These are phyloP conservation scores for Scheffersomyces lignicola DNA, from an alignment of 1,139 yeast genomes.

Conservation along the genomic window DNA sequence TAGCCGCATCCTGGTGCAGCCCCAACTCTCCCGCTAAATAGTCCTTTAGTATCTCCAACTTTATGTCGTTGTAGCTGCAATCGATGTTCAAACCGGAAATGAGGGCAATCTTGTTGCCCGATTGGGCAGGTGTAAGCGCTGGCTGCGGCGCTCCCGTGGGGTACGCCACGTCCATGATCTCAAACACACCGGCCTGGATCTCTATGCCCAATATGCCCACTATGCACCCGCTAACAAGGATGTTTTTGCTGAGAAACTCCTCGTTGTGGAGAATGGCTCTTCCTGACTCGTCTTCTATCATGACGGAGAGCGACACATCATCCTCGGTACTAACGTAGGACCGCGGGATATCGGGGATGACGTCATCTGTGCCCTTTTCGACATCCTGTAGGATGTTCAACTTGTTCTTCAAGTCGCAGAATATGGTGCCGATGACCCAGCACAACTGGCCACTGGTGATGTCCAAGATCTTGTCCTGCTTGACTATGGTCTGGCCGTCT, in stretches of 20 bases:
- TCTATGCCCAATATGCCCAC: slow-evolving; percentile 88
- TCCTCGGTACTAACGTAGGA: slow-evolving; percentile 25
- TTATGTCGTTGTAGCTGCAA: slow-evolving; percentile 30
- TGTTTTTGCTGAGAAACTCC: slow-evolving; percentile 42
- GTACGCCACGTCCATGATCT: slow-evolving; percentile 74
- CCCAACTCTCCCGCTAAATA: slow-evolving; percentile 72
- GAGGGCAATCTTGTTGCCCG: slow-evolving; percentile 48
- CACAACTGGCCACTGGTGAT: slow-evolving; percentile 67
- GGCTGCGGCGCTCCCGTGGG: slow-evolving; percentile 66
- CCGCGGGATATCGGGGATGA: slow-evolving; percentile 38
- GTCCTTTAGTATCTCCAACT: slow-evolving; percentile 65
- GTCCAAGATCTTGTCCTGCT: slow-evolving; percentile 71
- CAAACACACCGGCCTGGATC: slow-evolving; percentile 78
- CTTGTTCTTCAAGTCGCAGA: slow-evolving; percentile 79
- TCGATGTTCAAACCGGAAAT: slow-evolving; percentile 72
- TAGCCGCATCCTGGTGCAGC: slow-evolving; percentile 22
- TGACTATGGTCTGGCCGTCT: slow-evolving; percentile 34
- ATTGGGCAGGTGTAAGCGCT: slow-evolving; percentile 19
- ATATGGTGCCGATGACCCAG: slow-evolving; percentile 91
- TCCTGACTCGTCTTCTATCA: slow-evolving; percentile 94
- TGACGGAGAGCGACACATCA: slow-evolving; percentile 47
- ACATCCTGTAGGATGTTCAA: slow-evolving; percentile 85
- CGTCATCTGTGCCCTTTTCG: slow-evolving; percentile 56
- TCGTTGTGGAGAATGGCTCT: slow-evolving; percentile 75
- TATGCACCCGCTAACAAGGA: slow-evolving; percentile 83